Evolutionary conservation across 1,139 yeast genomes (phyloP), one percentile per base, ranked within the genome.

Genomic region (Hansenula lynferdii): DNA sequence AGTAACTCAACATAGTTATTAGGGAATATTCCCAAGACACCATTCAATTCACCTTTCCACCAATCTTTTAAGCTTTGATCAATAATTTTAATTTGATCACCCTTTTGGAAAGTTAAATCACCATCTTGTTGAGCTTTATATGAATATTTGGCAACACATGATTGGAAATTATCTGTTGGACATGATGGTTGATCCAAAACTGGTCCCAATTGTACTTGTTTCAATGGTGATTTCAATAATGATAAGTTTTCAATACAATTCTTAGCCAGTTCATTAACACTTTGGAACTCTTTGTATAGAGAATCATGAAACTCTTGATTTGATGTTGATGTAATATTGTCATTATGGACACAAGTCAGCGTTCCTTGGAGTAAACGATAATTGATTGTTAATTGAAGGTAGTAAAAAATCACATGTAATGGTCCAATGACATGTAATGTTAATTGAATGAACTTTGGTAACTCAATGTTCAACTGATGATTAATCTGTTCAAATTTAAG

Each of bases 41-140:
- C 81, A 34, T 67, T 41, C 31, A 32, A 48, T 48, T 69, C 68
- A 2, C 85, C 86, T 43, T 67, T 68, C 84, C 85, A 80, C 86
- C 86, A 80, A 28, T 64, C 70, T 28, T 50, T 62, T 17, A 58
- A 60, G 1, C 65, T 61, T 18, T 55, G 59, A 36, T 69, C 70
- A 23, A 74, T 42, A 2, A 80, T 60, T 30, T 54, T 59, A 28
- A 80, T 67, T 33, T 55, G 50, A 42, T 77, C 83, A 9, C 82
- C 83, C 27, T 55, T 60, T 21, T 60, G 49, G 45, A 80, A 67
- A 3, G 70, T 50, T 22, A 80, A 63, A 50, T 80, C 86, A 1
- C 73, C 77, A 1, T 43, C 44, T 25, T 60, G 56, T 33, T 60
- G 56, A 0, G 66, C 64, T 1, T 40, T 29, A 40, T 60, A 73